phyloP scores from a whole-genome alignment of 495 filamentous ascomycete species.

The Aspergillus funiculosus region DNA sequence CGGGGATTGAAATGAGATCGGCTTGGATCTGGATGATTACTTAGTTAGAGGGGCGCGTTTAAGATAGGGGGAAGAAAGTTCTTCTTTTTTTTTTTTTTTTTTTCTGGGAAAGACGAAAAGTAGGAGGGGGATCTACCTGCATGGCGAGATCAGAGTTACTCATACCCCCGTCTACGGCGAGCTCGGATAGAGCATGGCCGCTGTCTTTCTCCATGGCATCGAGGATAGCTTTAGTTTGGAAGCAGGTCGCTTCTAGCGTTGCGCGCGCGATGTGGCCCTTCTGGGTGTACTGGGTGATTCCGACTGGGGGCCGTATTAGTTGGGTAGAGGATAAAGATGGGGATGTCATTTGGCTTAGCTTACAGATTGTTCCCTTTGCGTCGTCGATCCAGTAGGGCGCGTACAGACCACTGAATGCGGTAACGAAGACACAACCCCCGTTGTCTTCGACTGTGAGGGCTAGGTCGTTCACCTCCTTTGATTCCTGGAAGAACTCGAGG shows the following conservation, averaged over 20 bases:
- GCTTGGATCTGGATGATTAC: constrained; percentile 89
- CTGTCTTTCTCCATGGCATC: constrained; percentile 94
- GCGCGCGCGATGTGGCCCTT: constrained; percentile 89
- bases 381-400: constrained; percentile 99
- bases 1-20: constrained; percentile 80
- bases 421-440: constrained; percentile 90
- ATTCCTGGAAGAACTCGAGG: constrained; percentile 72
- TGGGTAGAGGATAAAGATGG: constrained; percentile 1
- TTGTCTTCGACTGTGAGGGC: constrained; percentile 80
- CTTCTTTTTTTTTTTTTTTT: constrained; percentile 5
- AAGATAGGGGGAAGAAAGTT: constrained; percentile 8
- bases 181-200: constrained; percentile 63
- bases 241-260: constrained; percentile 91
- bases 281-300: constrained; percentile 86
- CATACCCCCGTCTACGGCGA: constrained; percentile 93
- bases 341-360: constrained; percentile 27
- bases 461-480: constrained; percentile 73
- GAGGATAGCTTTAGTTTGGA: constrained; percentile 90
- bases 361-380: constrained; percentile 84
- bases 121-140: constrained; percentile 55
- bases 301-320: constrained; percentile 46
- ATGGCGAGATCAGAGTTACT: constrained; percentile 91
- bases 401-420: constrained; percentile 92
- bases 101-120: neutral
- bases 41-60: no score